Base-by-base conservation (phyloP, 108 stramenopile species). In the Conticribra guillardii region DNA sequence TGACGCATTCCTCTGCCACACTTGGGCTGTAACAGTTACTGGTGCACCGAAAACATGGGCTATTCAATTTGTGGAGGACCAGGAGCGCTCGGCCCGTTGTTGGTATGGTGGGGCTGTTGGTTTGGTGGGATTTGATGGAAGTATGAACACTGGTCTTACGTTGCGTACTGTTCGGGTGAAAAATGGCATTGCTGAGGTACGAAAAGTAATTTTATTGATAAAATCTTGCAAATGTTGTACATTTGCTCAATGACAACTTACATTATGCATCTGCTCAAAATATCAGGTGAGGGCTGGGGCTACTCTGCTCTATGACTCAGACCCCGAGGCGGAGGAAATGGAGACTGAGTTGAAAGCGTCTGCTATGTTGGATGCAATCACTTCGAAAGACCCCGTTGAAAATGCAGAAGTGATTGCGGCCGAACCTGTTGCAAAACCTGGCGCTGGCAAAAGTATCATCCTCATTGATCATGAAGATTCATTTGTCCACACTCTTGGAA, bases 71-170 rank as follows among this genome's bases (percentile, higher is more conserved):
- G 90, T 99, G 23, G 98, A 99, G 74, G 92, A 96, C 67, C 94
- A 84, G 27, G 98, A 99, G 75, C 88, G 91, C 46, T 93, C 96
- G 3, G 93, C 95, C 17, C 82, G 98, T 7, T 87, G 89, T 75
- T 99, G 97, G 97, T 99, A 99, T 83, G 98, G 98, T 33, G 98
- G 97, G 49, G 98, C 98, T 24, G 97, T 99, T 8, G 98, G 98
- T 32, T 77, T 97, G 78, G 96, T 99, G 3, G 98, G 96, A 29
- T 99, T 99, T 74, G 97, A 99, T 73, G 98, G 98, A 17, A 85
- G 84, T 48, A 69, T 99, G 65, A 99, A 99, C 68, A 99, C 98
- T 48, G 98, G 98, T 19, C 85, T 99, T 3, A 99, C 98, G 1
- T 78, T 99, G 24, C 82, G 98, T 55, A 99, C 98, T 46, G 91